These are phyloP conservation scores for Cadophora sp. DNA, from an alignment of 2,329 filamentous ascomycete genomes.

Conservation along the genomic window DNA sequence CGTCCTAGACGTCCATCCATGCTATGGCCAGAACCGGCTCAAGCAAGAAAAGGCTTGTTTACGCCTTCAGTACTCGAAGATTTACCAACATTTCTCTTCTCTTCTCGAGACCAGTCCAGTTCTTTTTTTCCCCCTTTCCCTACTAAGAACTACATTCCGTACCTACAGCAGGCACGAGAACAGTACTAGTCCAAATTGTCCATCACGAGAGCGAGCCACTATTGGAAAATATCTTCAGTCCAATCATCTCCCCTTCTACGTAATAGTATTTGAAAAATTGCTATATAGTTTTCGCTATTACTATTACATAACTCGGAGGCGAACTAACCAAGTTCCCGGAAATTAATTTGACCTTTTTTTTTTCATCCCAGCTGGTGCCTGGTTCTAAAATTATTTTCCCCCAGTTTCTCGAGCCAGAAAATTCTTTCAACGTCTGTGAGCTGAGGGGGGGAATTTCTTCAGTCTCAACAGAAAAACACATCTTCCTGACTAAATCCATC, in stretches of 20 bases:
- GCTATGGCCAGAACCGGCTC: conserved; percentile 12
- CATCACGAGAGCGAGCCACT: not conserved
- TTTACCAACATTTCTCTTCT: too few species aligned
- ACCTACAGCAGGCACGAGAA: too few species aligned
- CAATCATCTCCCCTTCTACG: not conserved
- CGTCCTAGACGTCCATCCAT: not conserved
- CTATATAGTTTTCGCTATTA: not conserved
- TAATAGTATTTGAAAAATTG: conserved; percentile 5
- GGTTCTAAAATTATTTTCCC: too few species aligned
- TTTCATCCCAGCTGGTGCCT: not conserved
- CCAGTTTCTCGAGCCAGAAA: too few species aligned
- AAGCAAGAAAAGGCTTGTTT: conserved; percentile 8
- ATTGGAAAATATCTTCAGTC: not conserved
- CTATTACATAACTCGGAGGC: not conserved
- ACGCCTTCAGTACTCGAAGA: not conserved
- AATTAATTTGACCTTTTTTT: not conserved
- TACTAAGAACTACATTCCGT: too few species aligned
- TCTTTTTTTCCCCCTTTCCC: too few species aligned
- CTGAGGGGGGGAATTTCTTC: too few species aligned
- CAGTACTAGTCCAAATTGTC: too few species aligned
- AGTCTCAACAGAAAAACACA: too few species aligned
- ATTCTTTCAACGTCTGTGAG: too few species aligned
- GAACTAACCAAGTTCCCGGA: not conserved
- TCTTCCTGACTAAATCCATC: too few species aligned
- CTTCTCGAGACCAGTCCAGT: too few species aligned